Evolutionary conservation across 208 protist genomes (phyloP).

Genomic region (Leishmania guyanensis): DNA sequence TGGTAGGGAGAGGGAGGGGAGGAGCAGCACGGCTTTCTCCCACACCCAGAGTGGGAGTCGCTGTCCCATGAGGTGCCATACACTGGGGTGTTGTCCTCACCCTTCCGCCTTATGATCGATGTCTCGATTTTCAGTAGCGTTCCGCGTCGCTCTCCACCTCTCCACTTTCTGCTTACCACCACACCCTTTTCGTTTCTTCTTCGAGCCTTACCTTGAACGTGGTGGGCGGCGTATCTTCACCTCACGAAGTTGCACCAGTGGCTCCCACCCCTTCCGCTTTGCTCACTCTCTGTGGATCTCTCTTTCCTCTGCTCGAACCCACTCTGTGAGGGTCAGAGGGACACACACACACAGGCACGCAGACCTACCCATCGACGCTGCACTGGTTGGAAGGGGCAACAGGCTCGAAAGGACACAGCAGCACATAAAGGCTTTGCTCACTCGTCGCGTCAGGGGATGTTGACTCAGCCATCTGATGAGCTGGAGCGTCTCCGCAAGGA

Average conservation of each 20-base stretch:
- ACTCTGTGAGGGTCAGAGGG: neutral
- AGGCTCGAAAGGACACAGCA: too few species aligned
- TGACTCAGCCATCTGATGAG: slow-evolving; percentile 21
- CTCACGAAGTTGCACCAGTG: neutral
- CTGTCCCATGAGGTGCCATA: neutral
- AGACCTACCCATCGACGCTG: neutral
- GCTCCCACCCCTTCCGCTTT: neutral
- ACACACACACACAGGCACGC: neutral
- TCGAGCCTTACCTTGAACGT: neutral
- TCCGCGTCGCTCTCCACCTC: neutral
- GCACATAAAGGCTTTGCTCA: neutral
- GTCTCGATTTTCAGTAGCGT: neutral
- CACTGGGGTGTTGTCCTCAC: neutral
- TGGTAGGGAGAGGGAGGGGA: neutral
- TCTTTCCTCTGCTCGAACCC: neutral
- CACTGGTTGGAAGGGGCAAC: neutral
- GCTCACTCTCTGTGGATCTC: neutral
- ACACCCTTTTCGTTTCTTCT: neutral
- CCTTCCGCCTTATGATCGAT: neutral
- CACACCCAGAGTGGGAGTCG: too few species aligned
- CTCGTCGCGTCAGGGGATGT: neutral
- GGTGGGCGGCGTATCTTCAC: neutral
- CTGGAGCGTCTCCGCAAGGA: slow-evolving; percentile 35
- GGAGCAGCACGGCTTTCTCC: neutral
- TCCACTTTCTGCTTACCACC: neutral